Percentiles rank a stretch among this genome's conserved stretches.
Conservation (phyloP, 202 grass and related monocot genomes). For the Saccharum hybrid region DNA sequence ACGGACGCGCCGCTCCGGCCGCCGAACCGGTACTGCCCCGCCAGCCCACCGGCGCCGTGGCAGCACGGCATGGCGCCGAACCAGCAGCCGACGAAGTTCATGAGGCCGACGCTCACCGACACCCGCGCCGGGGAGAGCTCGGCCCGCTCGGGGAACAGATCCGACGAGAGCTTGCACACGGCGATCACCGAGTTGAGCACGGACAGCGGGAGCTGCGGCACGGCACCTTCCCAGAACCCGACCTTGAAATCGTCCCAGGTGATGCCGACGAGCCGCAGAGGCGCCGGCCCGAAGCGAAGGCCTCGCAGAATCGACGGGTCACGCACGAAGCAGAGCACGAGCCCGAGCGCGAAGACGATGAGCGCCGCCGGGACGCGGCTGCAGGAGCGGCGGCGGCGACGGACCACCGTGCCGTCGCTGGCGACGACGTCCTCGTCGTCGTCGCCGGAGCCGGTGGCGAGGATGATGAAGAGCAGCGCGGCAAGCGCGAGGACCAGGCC, state of each 20-base stretch:
- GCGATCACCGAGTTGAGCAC: conserved; percentile 84
- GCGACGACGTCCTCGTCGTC: conserved; percentile 43
- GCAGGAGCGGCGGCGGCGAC: conserved; percentile 1
- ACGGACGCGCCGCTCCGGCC: conserved; percentile 85
- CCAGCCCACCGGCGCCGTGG: conserved; percentile 77
- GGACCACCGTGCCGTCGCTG: not conserved
- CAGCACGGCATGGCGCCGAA: conserved; percentile 88
- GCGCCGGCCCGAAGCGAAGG: conserved; percentile 66
- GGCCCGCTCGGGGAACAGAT: conserved; percentile 67
- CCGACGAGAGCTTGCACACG: conserved; percentile 90
- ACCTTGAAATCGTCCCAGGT: conserved; percentile 84
- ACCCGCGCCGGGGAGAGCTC: conserved; percentile 74
- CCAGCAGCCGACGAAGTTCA: conserved; percentile 91
- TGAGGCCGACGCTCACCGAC: conserved; percentile 76
- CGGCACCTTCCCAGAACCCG: conserved; percentile 68
- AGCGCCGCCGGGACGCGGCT: conserved; percentile 48
- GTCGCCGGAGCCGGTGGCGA: conserved; percentile 65
- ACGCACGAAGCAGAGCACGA: conserved; percentile 43
- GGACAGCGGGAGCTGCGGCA: conserved; percentile 84
- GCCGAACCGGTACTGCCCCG: conserved; percentile 87
- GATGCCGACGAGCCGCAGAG: conserved; percentile 52
- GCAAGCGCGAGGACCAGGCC: conserved; percentile 69
- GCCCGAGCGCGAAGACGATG: conserved; percentile 3
- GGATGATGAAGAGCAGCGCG: conserved; percentile 69
- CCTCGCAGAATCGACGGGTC: conserved; percentile 60